Evolutionary conservation across 352 stramenopile genomes (phyloP).

Genomic region (Phytophthora constricta): DNA sequence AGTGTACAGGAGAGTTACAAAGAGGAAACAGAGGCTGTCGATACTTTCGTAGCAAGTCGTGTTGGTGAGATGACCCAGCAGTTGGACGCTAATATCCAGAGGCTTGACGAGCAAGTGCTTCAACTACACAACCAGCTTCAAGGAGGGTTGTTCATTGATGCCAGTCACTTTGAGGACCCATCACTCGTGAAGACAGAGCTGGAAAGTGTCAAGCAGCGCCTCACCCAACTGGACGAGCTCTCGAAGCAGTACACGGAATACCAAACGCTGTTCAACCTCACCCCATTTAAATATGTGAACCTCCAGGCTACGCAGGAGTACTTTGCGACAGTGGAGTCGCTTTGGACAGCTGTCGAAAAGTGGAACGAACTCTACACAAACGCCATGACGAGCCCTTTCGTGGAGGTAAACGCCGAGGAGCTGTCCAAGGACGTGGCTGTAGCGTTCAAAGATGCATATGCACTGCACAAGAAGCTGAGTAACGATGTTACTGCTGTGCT

Average conservation of each 20-base stretch:
- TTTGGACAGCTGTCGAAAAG: slow-evolving; percentile 87
- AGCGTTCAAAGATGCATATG: slow-evolving; percentile 90
- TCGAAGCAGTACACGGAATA: slow-evolving; percentile 93
- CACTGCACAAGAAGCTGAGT: slow-evolving; percentile 92
- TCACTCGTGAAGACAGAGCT: slow-evolving; percentile 81
- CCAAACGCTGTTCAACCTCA: slow-evolving; percentile 92
- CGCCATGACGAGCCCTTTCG: slow-evolving; percentile 87
- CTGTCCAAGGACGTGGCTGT: slow-evolving; percentile 87
- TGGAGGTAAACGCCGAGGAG: slow-evolving; percentile 89
- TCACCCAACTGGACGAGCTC: slow-evolving; percentile 88
- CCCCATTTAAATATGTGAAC: slow-evolving; percentile 91
- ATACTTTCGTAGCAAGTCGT: slow-evolving; percentile 84
- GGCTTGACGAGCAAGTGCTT: slow-evolving; percentile 92
- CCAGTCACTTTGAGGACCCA: slow-evolving; percentile 87
- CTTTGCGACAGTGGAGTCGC: slow-evolving; percentile 79
- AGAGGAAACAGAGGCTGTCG: slow-evolving; percentile 87
- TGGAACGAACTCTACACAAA: slow-evolving; percentile 86
- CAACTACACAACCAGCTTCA: slow-evolving; percentile 86
- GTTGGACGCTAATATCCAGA: slow-evolving; percentile 93
- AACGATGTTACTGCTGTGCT: slow-evolving; percentile 90
- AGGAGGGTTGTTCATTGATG: slow-evolving; percentile 88
- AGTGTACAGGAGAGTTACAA: slow-evolving; percentile 89
- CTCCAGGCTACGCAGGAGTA: slow-evolving; percentile 89
- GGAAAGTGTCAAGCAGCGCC: slow-evolving; percentile 78
- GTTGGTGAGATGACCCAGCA: slow-evolving; percentile 93